Evolutionary conservation across 306 rosid genomes (phyloP), one percentile per base, ranked within the genome.

Genomic region (Lathyrus sativus): DNA sequence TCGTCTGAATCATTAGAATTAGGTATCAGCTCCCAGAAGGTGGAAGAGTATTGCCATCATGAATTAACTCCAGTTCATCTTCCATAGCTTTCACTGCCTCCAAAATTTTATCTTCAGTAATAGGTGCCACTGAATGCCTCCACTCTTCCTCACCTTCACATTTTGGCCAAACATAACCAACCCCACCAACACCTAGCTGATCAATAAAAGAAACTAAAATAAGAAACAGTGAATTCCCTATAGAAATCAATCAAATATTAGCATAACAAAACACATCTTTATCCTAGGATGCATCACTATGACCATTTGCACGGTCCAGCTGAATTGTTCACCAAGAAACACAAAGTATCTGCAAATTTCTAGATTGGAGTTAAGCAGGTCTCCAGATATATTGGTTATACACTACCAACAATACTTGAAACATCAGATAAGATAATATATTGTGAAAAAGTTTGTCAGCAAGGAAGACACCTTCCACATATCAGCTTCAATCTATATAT

Each of bases 91-190:
- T 76, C 67, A 80, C 64, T 56, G 75, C 82, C 85, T 87, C 92
- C 10, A 79, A 82, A 71, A 90, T 81, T 80, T 87, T 95, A 81
- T 90, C 89, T 24, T 85, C 82, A 59, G 97, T 93, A 80, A 95
- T 83, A 57, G 92, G 96, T 3, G 99, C 99, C 77, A 95, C 92
- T 46, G 99, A 95, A 73, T 95, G 99, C 89, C 85, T 87, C 99
- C 97, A 95, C 79, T 88, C 96, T 77, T 95, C 97, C 77, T 95
- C 99, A 10, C 89, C 97, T 79, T 95, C 99, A 84, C 83, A 85
- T 72, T 79, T 82, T 73, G 95, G 78, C 99, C 99, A 95, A 63
- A 95, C 71, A 80, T 88, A 78, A 68, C 99, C 99, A 60, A 74
- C 82, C 46, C 99, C 97, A 65, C 99, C 96, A 33, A 69, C 50